Percentiles rank a stretch among this genome's conserved stretches.
These are phyloP conservation scores for Rhododendron griersonianum DNA, from an alignment of 148 eudicot genomes.

Conservation along the genomic window DNA sequence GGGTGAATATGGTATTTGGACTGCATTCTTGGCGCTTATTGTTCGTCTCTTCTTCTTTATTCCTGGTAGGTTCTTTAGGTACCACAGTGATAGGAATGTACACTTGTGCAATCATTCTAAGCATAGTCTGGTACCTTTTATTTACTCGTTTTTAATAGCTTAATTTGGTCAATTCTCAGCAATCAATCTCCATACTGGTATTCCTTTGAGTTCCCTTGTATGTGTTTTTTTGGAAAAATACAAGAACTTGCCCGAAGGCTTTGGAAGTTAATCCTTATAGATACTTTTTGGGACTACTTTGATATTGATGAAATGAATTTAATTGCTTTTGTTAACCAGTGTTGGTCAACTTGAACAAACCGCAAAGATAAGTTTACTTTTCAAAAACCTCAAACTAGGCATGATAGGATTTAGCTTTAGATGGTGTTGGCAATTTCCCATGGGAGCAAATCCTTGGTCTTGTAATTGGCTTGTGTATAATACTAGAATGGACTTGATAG, in stretches of 20 bases:
- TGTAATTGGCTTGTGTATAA: background rate
- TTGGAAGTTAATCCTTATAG: background rate
- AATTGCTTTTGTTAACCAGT: background rate
- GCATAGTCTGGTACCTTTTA: background rate
- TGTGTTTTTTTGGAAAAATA: slow-evolving; percentile 2
- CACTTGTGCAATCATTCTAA: background rate
- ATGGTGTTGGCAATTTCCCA: background rate
- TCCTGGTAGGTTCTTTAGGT: slow-evolving; percentile 54
- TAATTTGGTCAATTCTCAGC: background rate
- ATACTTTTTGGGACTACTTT: background rate
- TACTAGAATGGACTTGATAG: background rate
- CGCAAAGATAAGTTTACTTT: background rate
- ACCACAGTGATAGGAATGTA: background rate
- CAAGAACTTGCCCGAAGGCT: background rate
- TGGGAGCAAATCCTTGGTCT: background rate
- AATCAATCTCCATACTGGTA: background rate
- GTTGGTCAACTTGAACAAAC: background rate
- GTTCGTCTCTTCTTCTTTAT: slow-evolving; percentile 79
- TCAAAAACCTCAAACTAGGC: background rate
- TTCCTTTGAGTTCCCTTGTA: background rate
- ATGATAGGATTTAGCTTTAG: background rate
- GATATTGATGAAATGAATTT: background rate
- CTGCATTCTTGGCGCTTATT: slow-evolving; percentile 74
- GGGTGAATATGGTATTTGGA: slow-evolving; percentile 95
- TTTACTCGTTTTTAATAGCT: background rate